Conservation (phyloP, 2,329 filamentous ascomycete species). For the Biscogniauxia mediterranea region DNA sequence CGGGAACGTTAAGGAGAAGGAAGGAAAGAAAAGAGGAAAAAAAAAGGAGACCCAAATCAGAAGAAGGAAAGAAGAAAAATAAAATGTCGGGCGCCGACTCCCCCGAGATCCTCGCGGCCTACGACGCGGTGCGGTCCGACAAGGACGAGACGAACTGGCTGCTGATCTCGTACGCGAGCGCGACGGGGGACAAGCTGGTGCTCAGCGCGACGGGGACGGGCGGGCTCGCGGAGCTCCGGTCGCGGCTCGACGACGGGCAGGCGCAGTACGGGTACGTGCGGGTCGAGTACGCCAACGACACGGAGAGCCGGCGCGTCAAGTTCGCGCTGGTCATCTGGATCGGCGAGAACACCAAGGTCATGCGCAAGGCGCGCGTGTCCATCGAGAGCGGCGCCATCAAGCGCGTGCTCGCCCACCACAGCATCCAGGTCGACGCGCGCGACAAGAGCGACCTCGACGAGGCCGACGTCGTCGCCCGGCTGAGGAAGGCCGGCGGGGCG, state of each 20-base stretch:
- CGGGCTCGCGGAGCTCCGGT: slow-evolving; percentile 57
- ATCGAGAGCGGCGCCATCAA: slow-evolving; percentile 67
- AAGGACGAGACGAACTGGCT: slow-evolving; percentile 67
- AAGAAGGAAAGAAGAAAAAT: not conserved
- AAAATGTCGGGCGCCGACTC: slow-evolving; percentile 56
- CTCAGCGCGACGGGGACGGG: slow-evolving; percentile 59
- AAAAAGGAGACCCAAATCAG: not conserved
- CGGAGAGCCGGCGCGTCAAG: slow-evolving; percentile 66
- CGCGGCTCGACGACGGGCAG: slow-evolving; percentile 54
- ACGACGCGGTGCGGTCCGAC: slow-evolving; percentile 66
- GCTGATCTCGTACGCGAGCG: slow-evolving; percentile 58
- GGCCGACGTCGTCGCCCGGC: slow-evolving; percentile 56
- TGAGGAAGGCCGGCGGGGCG: slow-evolving; percentile 66
- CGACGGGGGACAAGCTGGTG: slow-evolving; percentile 54
- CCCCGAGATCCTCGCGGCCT: slow-evolving; percentile 61
- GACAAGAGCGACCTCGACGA: slow-evolving; percentile 61
- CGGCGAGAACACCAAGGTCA: slow-evolving; percentile 62
- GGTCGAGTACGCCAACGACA: slow-evolving; percentile 69
- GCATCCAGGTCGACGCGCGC: slow-evolving; percentile 61
- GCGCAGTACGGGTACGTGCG: slow-evolving; percentile 67
- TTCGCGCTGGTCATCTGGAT: slow-evolving; percentile 69
- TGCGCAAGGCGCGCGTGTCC: slow-evolving; percentile 68
- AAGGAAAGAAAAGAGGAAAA: too few species aligned
- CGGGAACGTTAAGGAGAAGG: too few species aligned
- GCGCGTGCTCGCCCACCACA: slow-evolving; percentile 61